Base-by-base conservation (phyloP, 2,329 filamentous ascomycete species). In the Dactylonectria macrodidyma region DNA sequence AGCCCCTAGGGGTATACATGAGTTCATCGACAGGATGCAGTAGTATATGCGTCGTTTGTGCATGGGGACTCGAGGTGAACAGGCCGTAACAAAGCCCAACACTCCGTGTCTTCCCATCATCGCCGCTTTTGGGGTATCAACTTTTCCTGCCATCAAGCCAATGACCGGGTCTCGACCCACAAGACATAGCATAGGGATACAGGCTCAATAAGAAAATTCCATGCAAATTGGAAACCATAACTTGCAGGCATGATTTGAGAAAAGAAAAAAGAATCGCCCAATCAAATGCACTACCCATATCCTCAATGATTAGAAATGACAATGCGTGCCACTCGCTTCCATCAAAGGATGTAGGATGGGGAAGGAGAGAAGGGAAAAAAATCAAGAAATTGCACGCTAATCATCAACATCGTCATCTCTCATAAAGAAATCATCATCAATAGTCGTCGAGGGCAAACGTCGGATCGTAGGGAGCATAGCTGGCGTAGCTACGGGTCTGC, bases 111-210 rank as follows among this genome's bases (percentile, higher is more conserved):
- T 66, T 73, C 69, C 70, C 71, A 62, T 62, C 72, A 65, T 73
- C 71, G 67, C 70, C 69, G 68, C 62, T 75, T 77, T 76, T 77
- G 62, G 74, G 79, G 80, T 82, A 83, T 83, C 76, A 81, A 78
- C 75, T 73, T 74, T 72, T 78, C 69, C 71, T 76, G 71, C 73
- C 73, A 71, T 73, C 62, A 74, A 73, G 67, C 72, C 71, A 72
- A 69, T 61, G 69, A 68, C 64, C 47, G 66, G 62, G 73, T 55
- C 71, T 75, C 62, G 69, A 75, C 71, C 70, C 65, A 75, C 68
- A 77, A 70, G 73, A 73, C 68, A 68, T 71, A 67, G 70, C 70
- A 73, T 70, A 72, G 63, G 67, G 68, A 71, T 73, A 72, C 67
- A 76, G 70, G 62, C 55, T 71, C 70, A 75, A 71, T 50, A 63